Conservation (phyloP, 2,329 filamentous ascomycete genomes). For the Harringtonia aguacate region DNA sequence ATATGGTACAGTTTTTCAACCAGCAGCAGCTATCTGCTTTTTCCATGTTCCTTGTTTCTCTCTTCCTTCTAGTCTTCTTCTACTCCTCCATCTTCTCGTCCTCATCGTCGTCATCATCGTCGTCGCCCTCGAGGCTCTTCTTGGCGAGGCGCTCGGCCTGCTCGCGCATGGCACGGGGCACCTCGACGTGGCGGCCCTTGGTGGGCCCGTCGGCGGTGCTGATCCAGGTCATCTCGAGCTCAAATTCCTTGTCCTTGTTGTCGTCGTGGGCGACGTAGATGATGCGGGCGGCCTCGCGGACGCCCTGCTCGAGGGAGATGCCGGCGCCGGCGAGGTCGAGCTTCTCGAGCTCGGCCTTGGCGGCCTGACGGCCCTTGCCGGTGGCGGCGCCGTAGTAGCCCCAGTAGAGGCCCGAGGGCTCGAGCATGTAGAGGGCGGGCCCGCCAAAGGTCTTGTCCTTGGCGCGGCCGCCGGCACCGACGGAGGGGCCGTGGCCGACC, state of each 20-base stretch:
- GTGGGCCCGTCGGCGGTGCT: slow-evolving; percentile 76
- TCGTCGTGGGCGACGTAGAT: slow-evolving; percentile 97
- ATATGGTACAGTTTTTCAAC: neutral
- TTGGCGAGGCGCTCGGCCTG: slow-evolving; percentile 91
- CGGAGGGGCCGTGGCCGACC: slow-evolving; percentile 69
- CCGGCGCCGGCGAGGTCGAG: slow-evolving; percentile 71
- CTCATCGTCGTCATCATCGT: slow-evolving; percentile 63
- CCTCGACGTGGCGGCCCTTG: slow-evolving; percentile 85
- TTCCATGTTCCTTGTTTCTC: no score
- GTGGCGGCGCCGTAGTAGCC: slow-evolving; percentile 97
- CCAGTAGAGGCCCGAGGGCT: slow-evolving; percentile 96
- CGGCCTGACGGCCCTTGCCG: slow-evolving; percentile 90
- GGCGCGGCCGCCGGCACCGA: slow-evolving; percentile 76
- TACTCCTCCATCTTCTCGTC: slow-evolving; percentile 89
- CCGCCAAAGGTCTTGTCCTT: slow-evolving; percentile 68
- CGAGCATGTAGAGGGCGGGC: slow-evolving; percentile 96
- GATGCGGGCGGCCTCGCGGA: slow-evolving; percentile 94
- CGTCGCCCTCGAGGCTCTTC: slow-evolving; percentile 78
- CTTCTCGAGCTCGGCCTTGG: slow-evolving; percentile 98
- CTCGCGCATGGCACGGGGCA: slow-evolving; percentile 80
- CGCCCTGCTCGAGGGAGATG: slow-evolving; percentile 72
- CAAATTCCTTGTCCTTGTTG: slow-evolving; percentile 99
- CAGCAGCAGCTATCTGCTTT: no score
- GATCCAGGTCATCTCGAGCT: slow-evolving; percentile 99
- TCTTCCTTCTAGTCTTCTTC: slow-evolving; percentile 13